phyloP scores from a whole-genome alignment of 2,329 filamentous ascomycete species.

The Monilinia fructicola region DNA sequence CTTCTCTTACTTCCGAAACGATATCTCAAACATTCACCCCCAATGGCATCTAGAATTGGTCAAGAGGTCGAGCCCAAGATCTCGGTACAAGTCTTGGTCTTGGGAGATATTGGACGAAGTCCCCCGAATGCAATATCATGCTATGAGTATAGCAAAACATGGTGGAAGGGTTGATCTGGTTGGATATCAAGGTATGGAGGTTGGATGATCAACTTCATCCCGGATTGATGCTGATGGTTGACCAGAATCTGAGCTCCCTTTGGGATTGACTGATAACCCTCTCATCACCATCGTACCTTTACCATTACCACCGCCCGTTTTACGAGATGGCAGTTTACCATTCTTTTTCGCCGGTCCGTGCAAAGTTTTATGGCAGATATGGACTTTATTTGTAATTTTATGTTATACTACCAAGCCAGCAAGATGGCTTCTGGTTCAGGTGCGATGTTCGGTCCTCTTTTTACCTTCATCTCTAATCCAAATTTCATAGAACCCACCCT shows the following conservation, averaged over 20 bases:
- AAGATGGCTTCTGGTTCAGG: conserved; percentile 74
- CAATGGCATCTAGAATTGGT: conserved; percentile 32
- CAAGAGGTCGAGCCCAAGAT: conserved; percentile 42
- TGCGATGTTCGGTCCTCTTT: neutral
- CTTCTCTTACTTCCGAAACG: conserved; percentile 43
- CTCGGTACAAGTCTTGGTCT: conserved; percentile 78
- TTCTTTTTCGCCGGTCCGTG: conserved; percentile 78
- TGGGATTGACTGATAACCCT: conserved; percentile 68
- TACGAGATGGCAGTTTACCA: conserved; percentile 68
- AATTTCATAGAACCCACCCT: conserved; percentile 81
- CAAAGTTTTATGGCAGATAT: conserved; percentile 83
- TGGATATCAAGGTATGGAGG: conserved; percentile 71
- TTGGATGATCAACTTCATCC: neutral
- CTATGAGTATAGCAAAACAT: conserved; percentile 82
- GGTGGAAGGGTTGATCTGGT: conserved; percentile 80
- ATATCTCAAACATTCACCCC: conserved; percentile 43
- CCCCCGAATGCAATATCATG: conserved; percentile 99
- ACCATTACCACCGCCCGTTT: conserved; percentile 61
- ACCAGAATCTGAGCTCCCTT: conserved; percentile 75
- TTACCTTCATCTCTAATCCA: neutral
- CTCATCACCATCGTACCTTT: conserved; percentile 72
- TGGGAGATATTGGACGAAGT: conserved; percentile 93
- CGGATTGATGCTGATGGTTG: conserved; percentile 19
- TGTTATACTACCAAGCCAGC: conserved; percentile 72
- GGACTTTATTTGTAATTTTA: conserved; percentile 67